Percentiles rank a stretch among this genome's conserved stretches.
These are phyloP conservation scores for Candida sp. DNA, from an alignment of 1,139 yeast species.

Conservation along the genomic window DNA sequence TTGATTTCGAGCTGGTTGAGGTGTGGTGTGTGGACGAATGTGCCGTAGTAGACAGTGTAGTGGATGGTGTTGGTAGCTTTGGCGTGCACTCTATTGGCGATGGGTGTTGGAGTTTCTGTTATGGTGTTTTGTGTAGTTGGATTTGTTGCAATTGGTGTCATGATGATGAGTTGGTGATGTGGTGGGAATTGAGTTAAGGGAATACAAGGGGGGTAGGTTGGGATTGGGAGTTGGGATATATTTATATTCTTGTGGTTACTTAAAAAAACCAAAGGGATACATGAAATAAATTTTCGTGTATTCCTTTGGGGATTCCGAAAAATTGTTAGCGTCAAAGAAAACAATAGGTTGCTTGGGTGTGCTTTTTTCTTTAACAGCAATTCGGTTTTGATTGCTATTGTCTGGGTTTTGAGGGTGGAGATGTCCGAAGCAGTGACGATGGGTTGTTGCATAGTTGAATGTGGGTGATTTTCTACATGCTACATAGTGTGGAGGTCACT, in stretches of 20 bases:
- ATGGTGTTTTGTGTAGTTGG: neutral
- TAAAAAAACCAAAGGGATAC: neutral
- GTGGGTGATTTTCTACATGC: too few relatives aligned
- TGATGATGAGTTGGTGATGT: neutral
- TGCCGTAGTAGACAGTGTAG: conserved; percentile 40
- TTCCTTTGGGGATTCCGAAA: conserved; percentile 1
- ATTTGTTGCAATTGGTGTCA: neutral
- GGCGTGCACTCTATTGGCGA: neutral
- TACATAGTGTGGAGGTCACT: too few relatives aligned
- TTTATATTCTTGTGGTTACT: neutral
- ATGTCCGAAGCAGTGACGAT: neutral
- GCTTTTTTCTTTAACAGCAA: neutral
- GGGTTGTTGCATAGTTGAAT: too few relatives aligned
- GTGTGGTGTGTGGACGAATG: conserved; percentile 41
- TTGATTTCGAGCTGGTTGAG: conserved; percentile 30
- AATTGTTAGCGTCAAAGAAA: neutral
- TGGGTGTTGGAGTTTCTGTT: neutral
- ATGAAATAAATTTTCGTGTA: neutral
- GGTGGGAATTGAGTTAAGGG: too few relatives aligned
- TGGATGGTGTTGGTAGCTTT: conserved; percentile 23
- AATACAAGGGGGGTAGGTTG: too few relatives aligned
- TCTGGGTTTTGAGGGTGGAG: neutral
- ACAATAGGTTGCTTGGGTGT: neutral
- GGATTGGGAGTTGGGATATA: too few relatives aligned
- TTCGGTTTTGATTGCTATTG: neutral